These are phyloP conservation scores for Nannochloropsis gaditana DNA, from an alignment of 108 stramenopile genomes.

Conservation along the genomic window DNA sequence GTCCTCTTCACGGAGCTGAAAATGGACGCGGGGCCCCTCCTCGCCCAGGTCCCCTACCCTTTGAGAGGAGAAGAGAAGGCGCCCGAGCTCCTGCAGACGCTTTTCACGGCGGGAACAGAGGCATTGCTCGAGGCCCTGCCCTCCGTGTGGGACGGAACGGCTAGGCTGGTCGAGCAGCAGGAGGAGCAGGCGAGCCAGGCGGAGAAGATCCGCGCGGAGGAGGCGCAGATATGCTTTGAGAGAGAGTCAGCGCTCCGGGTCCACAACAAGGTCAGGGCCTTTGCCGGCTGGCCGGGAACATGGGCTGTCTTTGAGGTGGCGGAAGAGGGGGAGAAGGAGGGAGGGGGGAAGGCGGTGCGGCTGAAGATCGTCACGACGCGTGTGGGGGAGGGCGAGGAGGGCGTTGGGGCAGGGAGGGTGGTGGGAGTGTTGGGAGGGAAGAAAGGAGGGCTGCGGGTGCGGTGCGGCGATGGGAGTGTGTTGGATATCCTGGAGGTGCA, in stretches of 20 bases:
- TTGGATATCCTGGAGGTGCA: slow-evolving; percentile 77
- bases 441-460: slow-evolving; percentile 69
- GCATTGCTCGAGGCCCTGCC: slow-evolving; percentile 69
- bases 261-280: slow-evolving; percentile 82
- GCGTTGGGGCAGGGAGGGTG: background rate
- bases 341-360: slow-evolving; percentile 25
- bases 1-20: slow-evolving; percentile 86
- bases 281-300: slow-evolving; percentile 89
- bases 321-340: slow-evolving; percentile 58
- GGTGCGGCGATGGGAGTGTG: slow-evolving; percentile 79
- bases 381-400: slow-evolving; percentile 23
- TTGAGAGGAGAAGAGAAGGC: slow-evolving; percentile 75
- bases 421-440: slow-evolving; percentile 58
- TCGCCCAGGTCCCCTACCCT: slow-evolving; percentile 60
- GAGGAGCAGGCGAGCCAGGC: slow-evolving; percentile 71
- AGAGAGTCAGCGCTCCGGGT: slow-evolving; percentile 64
- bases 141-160: slow-evolving; percentile 52
- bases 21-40: slow-evolving; percentile 95
- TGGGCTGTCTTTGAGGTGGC: slow-evolving; percentile 68
- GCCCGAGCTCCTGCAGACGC: slow-evolving; percentile 66
- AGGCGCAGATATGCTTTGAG: slow-evolving; percentile 44
- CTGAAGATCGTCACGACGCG: slow-evolving; percentile 44
- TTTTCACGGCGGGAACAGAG: slow-evolving; percentile 82
- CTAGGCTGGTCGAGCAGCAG: slow-evolving; percentile 58
- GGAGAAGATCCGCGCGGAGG: slow-evolving; percentile 65